These are phyloP conservation scores for Pinus albicaulis DNA, from an alignment of 75 land plant species.

Conservation along the genomic window DNA sequence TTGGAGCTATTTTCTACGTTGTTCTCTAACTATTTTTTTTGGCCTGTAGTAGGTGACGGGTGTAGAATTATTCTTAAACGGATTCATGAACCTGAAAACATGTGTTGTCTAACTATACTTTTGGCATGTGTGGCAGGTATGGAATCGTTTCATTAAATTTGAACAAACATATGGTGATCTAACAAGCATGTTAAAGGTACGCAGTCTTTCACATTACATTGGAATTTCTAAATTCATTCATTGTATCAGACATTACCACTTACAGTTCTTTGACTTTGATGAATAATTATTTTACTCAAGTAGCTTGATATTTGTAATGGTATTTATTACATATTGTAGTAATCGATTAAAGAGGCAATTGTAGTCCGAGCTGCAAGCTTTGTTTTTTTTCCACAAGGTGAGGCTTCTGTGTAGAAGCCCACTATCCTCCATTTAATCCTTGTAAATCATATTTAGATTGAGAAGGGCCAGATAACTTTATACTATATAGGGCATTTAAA, in stretches of 20 bases:
- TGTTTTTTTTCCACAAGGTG: no score
- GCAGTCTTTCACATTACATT: background rate
- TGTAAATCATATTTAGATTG: no score
- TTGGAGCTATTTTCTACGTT: no score
- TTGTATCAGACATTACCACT: background rate
- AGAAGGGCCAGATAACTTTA: no score
- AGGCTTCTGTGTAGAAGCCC: no score
- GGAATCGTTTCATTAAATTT: slow-evolving; percentile 88
- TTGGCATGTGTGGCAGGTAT: slow-evolving; percentile 55
- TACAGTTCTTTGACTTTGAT: background rate
- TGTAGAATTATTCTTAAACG: slow-evolving; percentile 71
- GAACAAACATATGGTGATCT: slow-evolving; percentile 98
- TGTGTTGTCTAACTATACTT: background rate
- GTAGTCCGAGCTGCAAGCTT: no score
- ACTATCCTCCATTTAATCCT: no score
- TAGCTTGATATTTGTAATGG: background rate
- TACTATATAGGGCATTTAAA: no score
- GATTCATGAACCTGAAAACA: no score
- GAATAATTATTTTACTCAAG: background rate
- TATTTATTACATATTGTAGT: no score
- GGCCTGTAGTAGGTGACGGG: slow-evolving; percentile 44
- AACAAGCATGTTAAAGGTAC: slow-evolving; percentile 88
- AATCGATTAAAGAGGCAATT: no score
- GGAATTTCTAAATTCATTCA: background rate
- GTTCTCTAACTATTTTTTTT: background rate